Conservation (phyloP, 768 basidiomycete genomes). For the Rhizopogon vesiculosus region DNA sequence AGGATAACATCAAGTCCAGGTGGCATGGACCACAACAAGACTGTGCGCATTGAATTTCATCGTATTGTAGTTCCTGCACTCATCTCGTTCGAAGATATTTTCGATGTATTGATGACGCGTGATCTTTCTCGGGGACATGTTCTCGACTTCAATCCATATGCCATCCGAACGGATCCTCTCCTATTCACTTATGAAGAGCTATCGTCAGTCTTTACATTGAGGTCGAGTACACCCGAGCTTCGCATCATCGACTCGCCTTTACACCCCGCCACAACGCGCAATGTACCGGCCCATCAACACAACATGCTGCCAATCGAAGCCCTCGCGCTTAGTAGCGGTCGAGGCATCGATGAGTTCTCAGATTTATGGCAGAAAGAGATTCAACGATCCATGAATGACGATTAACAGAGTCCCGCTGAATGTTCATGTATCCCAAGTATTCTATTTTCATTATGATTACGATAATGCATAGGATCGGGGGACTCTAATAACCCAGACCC, state of each 20-base stretch:
- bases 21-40: constrained; percentile 52
- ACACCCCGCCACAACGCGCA: constrained; percentile 64
- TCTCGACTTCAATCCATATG: constrained; percentile 89
- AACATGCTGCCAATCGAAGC: constrained; percentile 94
- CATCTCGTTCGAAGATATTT: constrained; percentile 49
- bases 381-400: constrained; percentile 22
- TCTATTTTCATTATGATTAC: not conserved
- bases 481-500: not conserved
- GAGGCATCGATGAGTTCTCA: constrained; percentile 69
- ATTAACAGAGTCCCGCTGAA: not conserved
- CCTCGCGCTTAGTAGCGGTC: constrained; percentile 71
- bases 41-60: constrained; percentile 46
- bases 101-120: constrained; percentile 86
- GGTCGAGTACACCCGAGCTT: constrained; percentile 34
- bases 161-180: constrained; percentile 80
- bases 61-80: not conserved
- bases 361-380: constrained; percentile 58
- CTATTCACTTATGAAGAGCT: constrained; percentile 84
- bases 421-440: not conserved
- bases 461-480: not conserved
- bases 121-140: constrained; percentile 74
- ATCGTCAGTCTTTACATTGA: constrained; percentile 27
- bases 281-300: constrained; percentile 72
- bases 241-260: constrained; percentile 68
- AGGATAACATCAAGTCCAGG: constrained; percentile 51